These are phyloP conservation scores for Coriolopsis trogii DNA, from an alignment of 1,284 basidiomycete species.

Conservation along the genomic window DNA sequence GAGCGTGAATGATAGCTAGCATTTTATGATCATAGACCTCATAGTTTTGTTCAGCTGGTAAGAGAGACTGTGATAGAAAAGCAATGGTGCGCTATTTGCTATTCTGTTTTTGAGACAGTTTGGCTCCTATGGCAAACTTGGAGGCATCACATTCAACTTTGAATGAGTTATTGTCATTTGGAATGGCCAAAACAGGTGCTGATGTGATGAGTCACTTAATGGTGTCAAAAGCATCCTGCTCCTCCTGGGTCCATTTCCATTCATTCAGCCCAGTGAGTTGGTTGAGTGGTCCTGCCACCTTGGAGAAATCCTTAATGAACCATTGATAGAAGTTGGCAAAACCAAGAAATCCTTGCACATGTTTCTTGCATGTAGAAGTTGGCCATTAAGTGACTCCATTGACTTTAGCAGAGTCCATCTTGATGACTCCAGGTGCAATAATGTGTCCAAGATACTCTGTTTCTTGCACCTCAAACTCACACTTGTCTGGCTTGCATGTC, in stretches of 20 bases:
- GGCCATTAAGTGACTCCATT: neutral
- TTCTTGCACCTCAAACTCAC: neutral
- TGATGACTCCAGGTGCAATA: neutral
- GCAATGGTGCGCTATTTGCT: conserved; percentile 15
- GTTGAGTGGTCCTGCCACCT: conserved; percentile 31
- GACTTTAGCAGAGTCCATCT: neutral
- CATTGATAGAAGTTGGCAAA: conserved; percentile 21
- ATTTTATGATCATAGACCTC: conserved; percentile 42
- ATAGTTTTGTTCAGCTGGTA: conserved; percentile 34
- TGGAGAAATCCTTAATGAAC: conserved; percentile 37
- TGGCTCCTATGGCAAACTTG: conserved; percentile 8
- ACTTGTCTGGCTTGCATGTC: neutral
- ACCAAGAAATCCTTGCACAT: conserved; percentile 12
- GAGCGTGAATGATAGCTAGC: conserved; percentile 34
- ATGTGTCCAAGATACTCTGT: neutral
- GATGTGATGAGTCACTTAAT: conserved; percentile 31
- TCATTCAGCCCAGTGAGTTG: conserved; percentile 16
- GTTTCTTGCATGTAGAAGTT: neutral
- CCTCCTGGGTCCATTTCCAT: conserved; percentile 23
- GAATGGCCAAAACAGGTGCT: conserved; percentile 22
- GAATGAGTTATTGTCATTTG: conserved; percentile 8
- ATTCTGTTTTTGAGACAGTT: conserved; percentile 8
- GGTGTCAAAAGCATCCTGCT: conserved; percentile 30
- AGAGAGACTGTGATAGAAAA: conserved; percentile 7
- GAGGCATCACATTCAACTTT: conserved; percentile 8